Evolutionary conservation across 208 protist species (phyloP).

Genomic region (Angomonas deanei): DNA sequence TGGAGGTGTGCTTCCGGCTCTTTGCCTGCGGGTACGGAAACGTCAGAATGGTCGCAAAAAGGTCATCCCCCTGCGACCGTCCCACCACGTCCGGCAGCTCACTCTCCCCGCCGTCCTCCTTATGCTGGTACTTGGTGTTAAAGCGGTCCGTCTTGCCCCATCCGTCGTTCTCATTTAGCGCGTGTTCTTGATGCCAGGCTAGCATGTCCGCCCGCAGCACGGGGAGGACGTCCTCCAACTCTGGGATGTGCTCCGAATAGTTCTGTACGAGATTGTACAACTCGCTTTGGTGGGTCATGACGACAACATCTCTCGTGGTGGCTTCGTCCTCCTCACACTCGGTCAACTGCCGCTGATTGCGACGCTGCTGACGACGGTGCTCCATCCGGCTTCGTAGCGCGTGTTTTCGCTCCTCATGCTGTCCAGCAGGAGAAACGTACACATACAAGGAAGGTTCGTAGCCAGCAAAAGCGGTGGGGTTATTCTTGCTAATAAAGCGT

Average conservation of each 20-base stretch:
- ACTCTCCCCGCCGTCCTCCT: not conserved
- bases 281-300: not conserved
- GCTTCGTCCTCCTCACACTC: constrained; percentile 33
- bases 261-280: constrained; percentile 6
- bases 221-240: not conserved
- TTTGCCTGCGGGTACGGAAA: not conserved
- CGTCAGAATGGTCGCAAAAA: not conserved
- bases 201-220: constrained; percentile 2
- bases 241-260: not conserved
- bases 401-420: constrained; percentile 49
- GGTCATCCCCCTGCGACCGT: too few species aligned
- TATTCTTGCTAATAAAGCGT: constrained; percentile 21
- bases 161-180: not conserved
- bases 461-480: constrained; percentile 42
- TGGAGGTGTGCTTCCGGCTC: not conserved
- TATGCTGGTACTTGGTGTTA: not conserved
- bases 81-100: not conserved
- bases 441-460: constrained; percentile 50
- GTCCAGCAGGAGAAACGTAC: constrained; percentile 31
- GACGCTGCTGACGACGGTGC: constrained; percentile 14
- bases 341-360: constrained; percentile 23
- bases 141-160: not conserved
- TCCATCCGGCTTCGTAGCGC: constrained; percentile 12
- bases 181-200: constrained; percentile 5
- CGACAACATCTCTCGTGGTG: constrained; percentile 19